Percentiles rank a stretch among this genome's conserved stretches.
These are phyloP conservation scores for Cladosporium sp. DNA, from an alignment of 2,329 filamentous ascomycete species.

Conservation along the genomic window DNA sequence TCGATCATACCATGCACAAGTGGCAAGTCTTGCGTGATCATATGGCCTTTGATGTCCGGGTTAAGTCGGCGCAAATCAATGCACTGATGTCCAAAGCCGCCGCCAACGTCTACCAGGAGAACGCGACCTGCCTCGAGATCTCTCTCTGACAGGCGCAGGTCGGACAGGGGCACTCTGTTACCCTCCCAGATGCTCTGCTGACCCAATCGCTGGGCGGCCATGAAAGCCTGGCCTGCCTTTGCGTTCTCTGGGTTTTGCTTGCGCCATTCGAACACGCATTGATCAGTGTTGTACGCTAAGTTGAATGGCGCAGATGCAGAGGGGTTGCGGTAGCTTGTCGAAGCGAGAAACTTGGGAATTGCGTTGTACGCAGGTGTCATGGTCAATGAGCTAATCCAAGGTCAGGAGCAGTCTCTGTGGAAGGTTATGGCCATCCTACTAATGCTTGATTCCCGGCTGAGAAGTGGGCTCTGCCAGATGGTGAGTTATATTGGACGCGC, in stretches of 20 bases:
- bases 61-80: constrained; percentile 15
- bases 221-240: constrained; percentile 16
- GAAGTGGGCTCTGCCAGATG: constrained; percentile 12
- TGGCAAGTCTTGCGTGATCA: constrained; percentile 26
- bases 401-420: neutral
- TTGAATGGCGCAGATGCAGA: constrained; percentile 13
- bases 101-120: constrained; percentile 25
- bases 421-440: constrained; percentile 4
- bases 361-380: constrained; percentile 15
- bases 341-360: constrained; percentile 10
- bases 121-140: constrained; percentile 12
- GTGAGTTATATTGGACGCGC: constrained; percentile 13
- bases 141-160: neutral
- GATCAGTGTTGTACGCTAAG: constrained; percentile 13
- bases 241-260: constrained; percentile 14
- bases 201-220: constrained; percentile 17
- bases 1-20: constrained; percentile 11
- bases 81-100: constrained; percentile 21
- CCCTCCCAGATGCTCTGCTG: constrained; percentile 14
- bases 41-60: constrained; percentile 15
- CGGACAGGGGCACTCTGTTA: neutral
- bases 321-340: constrained; percentile 11
- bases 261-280: constrained; percentile 14
- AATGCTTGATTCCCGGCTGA: constrained; percentile 13
- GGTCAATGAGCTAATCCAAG: constrained; percentile 10